Base-by-base conservation (phyloP, 805 yeast genomes). In the Pichia manshurica region DNA sequence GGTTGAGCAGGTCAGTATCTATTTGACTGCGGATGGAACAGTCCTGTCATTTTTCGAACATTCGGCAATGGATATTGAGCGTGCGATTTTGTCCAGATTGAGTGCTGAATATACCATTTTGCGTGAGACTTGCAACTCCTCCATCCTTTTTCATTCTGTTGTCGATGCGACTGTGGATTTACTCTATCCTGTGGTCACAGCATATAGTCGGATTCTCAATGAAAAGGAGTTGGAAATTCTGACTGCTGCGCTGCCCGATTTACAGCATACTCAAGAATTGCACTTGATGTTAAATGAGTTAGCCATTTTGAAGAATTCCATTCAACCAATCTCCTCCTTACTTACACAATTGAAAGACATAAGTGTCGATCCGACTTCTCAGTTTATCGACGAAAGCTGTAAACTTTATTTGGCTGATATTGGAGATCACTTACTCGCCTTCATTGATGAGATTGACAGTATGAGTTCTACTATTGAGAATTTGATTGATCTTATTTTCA, bases 21-120 rank as follows among this genome's bases (percentile, higher is more conserved):
- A 73, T 50, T 49, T 79, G 16, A 62, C 73, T 16, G 59, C 65
- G 6, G 67, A 72, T 42, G 67, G 71, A 39, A 71, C 79, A 0
- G 74, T 79, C 12, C 68, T 79, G 4, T 70, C 83, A 0, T 76
- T 79, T 52, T 79, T 79, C 56, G 84, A 79, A 56, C 73, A 76
- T 50, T 70, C 78, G 4, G 81, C 79, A 5, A 69, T 70, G 39
- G 78, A 75, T 41, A 69, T 79, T 21, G 79, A 74, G 46, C 64
- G 64, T 32, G 82, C 84, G 1, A 69, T 79, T 10, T 60, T 78
- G 23, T 61, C 74, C 2, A 66, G 84, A 22, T 63, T 79, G 31
- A 57, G 69, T 34, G 61, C 75, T 1, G 69, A 66, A 4, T 67
- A 71, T 32, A 75, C 84, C 0, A 62, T 77, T 33, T 55, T 79